Conservation (phyloP, 2,329 filamentous ascomycete genomes). For the Biscogniauxia mediterranea region DNA sequence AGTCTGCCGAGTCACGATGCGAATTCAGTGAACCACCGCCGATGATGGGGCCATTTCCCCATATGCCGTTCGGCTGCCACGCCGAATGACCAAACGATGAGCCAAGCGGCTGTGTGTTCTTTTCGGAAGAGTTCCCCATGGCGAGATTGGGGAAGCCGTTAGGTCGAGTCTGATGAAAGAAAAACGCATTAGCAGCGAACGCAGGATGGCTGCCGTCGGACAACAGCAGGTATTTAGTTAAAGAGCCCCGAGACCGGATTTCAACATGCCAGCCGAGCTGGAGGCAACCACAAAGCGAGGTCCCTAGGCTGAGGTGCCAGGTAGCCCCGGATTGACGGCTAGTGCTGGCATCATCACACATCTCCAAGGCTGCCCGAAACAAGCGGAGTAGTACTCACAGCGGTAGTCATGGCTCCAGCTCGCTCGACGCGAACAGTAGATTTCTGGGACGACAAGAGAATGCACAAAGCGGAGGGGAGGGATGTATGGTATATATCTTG, state of each 20-base stretch:
- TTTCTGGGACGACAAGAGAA: too few species aligned
- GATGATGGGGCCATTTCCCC: constrained; percentile 47
- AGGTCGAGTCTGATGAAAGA: constrained; percentile 21
- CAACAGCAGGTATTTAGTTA: background rate
- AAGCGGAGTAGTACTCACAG: constrained; percentile 22
- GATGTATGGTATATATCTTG: background rate
- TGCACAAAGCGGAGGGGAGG: background rate
- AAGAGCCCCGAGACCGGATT: too few species aligned
- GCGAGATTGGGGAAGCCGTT: constrained; percentile 38
- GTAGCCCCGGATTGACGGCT: background rate
- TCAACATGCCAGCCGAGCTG: background rate
- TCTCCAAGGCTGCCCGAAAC: background rate
- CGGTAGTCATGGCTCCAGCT: constrained; percentile 25
- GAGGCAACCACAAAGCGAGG: background rate
- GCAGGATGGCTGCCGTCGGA: background rate
- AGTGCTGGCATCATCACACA: background rate
- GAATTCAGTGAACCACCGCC: constrained; percentile 44
- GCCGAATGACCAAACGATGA: constrained; percentile 36
- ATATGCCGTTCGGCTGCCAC: constrained; percentile 46
- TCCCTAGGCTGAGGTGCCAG: background rate
- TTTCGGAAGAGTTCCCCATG: constrained; percentile 34
- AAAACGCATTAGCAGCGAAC: background rate
- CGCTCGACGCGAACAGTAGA: background rate
- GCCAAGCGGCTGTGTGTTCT: constrained; percentile 39
- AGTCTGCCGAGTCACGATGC: constrained; percentile 43